Percentiles rank a stretch among this genome's conserved stretches.
phyloP scores from a whole-genome alignment of 225 moss, liverwort and hornwort genomes.

The Physcomitrium patens region DNA sequence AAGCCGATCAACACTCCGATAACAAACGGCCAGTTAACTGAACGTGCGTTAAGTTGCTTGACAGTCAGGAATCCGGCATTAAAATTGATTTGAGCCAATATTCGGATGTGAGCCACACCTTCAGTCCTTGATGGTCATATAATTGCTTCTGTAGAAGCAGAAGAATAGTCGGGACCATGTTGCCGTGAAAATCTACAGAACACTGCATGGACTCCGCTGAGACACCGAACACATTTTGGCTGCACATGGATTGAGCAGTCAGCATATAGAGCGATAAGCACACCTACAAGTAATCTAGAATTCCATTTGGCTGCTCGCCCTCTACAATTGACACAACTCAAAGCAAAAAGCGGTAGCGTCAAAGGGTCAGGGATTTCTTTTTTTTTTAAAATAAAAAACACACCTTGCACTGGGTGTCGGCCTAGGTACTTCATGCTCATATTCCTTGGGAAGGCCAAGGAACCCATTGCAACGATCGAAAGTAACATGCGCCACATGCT shows the following conservation, averaged over 20 bases:
- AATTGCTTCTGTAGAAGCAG: conserved; percentile 88
- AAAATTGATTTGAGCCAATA: not conserved
- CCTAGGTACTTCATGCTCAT: conserved; percentile 87
- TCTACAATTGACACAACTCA: not conserved
- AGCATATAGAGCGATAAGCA: conserved; percentile 1
- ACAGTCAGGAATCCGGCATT: not conserved
- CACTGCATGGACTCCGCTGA: conserved; percentile 98
- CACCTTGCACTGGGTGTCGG: conserved; percentile 96
- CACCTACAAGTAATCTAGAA: not conserved
- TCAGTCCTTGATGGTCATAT: conserved; percentile 84
- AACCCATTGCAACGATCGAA: conserved; percentile 98
- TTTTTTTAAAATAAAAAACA: not conserved
- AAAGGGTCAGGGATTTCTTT: not conserved
- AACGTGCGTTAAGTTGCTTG: not conserved
- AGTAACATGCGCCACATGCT: conserved; percentile 95
- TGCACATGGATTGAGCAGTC: conserved; percentile 40
- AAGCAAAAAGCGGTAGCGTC: not conserved
- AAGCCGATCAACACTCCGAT: not conserved
- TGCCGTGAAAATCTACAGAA: conserved; percentile 79
- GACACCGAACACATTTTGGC: conserved; percentile 94
- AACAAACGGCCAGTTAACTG: not conserved
- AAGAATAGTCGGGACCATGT: conserved; percentile 94
- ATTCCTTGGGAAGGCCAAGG: conserved; percentile 91
- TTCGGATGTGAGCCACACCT: conserved; percentile 50
- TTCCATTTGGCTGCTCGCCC: not conserved